A percentile compares a stretch with the other conserved stretches of the same genome.
These are phyloP conservation scores for Ustilago shanxiensis DNA, from an alignment of 1,284 basidiomycete genomes.

Conservation along the genomic window DNA sequence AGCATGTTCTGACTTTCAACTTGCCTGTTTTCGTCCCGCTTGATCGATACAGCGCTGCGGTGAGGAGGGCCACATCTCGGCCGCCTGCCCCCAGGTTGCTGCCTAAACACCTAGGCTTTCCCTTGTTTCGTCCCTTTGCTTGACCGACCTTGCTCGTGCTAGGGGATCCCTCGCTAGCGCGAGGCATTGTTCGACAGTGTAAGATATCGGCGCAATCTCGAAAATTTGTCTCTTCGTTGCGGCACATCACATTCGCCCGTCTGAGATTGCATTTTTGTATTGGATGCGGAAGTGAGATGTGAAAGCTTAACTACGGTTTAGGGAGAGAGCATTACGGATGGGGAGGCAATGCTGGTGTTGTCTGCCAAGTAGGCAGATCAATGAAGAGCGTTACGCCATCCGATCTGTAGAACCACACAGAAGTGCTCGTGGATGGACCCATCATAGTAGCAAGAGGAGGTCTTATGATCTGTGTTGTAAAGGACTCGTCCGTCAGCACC, in stretches of 20 bases:
- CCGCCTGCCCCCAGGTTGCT: slow-evolving; percentile 47
- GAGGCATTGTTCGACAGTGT: not conserved
- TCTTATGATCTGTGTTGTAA: too few relatives aligned
- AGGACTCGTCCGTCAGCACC: too few relatives aligned
- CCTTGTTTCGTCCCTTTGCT: not conserved
- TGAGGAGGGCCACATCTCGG: slow-evolving; percentile 49
- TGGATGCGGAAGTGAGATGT: too few relatives aligned
- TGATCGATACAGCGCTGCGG: slow-evolving; percentile 40
- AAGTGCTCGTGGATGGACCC: too few relatives aligned
- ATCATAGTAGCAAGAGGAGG: too few relatives aligned
- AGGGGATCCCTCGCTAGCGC: not conserved
- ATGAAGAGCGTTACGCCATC: too few relatives aligned
- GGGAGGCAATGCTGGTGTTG: too few relatives aligned
- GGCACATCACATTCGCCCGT: not conserved
- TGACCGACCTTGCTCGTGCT: slow-evolving; percentile 1
- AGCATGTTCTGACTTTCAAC: not conserved
- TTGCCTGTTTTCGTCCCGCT: not conserved
- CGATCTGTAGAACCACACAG: too few relatives aligned
- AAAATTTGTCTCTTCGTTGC: slow-evolving; percentile 11
- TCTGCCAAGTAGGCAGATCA: too few relatives aligned
- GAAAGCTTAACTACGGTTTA: too few relatives aligned
- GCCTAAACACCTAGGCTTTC: slow-evolving; percentile 15
- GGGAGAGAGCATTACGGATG: too few relatives aligned
- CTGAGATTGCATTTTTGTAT: not conserved
- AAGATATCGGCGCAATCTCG: slow-evolving; percentile 3